Evolutionary conservation across 73 alveolate genomes (phyloP).

Genomic region (Tetrahymena malaccensis): DNA sequence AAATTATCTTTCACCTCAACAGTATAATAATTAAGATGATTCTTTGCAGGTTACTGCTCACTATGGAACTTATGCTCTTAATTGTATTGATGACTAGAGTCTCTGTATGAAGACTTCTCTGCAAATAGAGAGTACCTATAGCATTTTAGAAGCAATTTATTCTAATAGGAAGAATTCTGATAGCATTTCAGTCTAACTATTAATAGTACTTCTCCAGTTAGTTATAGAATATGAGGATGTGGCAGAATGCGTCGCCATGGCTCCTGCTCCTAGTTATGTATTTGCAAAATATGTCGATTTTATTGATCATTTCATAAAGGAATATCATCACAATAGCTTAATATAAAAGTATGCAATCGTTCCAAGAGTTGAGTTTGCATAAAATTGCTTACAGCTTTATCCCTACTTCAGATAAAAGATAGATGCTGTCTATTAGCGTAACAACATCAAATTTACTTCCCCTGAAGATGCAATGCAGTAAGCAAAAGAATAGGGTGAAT

Average conservation of each 20-base stretch:
- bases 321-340: not conserved
- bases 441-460: not conserved
- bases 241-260: not conserved
- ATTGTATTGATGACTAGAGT: not conserved
- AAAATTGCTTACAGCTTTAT: not conserved
- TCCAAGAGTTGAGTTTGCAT: not conserved
- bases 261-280: conserved; percentile 26
- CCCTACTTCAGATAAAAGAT: not conserved
- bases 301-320: conserved; percentile 1
- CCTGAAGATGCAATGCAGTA: not conserved
- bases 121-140: not conserved
- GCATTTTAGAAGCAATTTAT: not conserved
- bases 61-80: not conserved
- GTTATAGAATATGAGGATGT: not conserved
- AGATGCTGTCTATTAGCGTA: not conserved
- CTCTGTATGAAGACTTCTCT: not conserved
- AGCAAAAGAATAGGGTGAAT: not conserved
- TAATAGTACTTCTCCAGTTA: not conserved
- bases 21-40: not conserved
- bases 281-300: conserved; percentile 25
- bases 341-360: not conserved
- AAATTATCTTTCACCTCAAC: not conserved
- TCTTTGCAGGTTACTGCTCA: not conserved
- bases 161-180: not conserved
- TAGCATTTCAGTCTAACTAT: not conserved